These are phyloP conservation scores for Heterobasidion irregulare DNA, from an alignment of 1,284 basidiomycete genomes.

Conservation along the genomic window DNA sequence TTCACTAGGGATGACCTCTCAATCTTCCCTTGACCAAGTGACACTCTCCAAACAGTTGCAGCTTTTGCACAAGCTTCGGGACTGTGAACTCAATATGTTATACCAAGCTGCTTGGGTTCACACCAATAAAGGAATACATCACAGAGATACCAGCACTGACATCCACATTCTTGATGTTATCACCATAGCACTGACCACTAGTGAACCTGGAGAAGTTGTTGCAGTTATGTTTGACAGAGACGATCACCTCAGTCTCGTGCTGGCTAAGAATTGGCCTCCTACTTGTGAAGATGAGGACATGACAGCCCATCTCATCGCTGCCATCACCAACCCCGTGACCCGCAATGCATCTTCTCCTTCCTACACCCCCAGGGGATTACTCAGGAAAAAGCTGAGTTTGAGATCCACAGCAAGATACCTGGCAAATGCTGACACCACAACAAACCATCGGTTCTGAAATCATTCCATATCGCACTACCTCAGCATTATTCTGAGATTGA, in stretches of 20 bases:
- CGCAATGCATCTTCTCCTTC: neutral
- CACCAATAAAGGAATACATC: neutral
- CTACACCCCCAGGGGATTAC: too few species aligned
- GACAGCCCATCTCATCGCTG: neutral
- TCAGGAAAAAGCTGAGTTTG: too few species aligned
- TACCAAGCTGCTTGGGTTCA: neutral
- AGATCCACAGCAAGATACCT: too few species aligned
- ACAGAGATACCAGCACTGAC: neutral
- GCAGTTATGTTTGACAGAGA: neutral
- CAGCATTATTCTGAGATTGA: too few species aligned
- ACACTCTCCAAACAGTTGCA: neutral
- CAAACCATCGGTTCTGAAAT: too few species aligned
- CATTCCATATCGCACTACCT: too few species aligned
- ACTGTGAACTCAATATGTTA: neutral
- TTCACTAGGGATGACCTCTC: neutral
- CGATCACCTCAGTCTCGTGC: neutral
- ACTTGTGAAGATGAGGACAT: neutral
- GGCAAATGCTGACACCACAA: too few species aligned
- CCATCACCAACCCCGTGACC: neutral
- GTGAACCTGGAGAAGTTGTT: neutral
- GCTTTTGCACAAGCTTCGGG: neutral
- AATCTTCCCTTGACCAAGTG: neutral
- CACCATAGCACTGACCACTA: neutral
- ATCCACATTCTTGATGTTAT: neutral
- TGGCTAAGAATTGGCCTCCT: neutral